These are phyloP conservation scores for Solanum lignicaule DNA, from an alignment of 257 asterid species.

Conservation along the genomic window DNA sequence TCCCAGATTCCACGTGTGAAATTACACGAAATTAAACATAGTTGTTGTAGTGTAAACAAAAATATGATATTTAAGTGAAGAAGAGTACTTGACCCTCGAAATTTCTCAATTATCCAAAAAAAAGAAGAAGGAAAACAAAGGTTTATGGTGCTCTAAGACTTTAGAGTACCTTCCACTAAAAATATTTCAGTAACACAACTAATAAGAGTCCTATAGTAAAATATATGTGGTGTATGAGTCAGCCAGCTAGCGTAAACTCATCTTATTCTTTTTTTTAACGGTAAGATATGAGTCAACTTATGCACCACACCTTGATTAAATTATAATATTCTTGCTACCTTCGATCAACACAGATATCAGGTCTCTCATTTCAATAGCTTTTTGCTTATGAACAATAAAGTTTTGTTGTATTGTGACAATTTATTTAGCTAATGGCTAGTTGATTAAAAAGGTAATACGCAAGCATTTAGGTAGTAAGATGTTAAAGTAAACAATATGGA, in stretches of 20 bases:
- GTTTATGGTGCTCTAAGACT: background rate
- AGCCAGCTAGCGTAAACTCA: background rate
- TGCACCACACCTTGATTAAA: background rate
- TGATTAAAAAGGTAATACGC: constrained; percentile 9
- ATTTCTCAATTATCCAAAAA: background rate
- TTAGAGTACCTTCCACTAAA: background rate
- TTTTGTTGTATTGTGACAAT: background rate
- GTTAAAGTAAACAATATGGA: constrained; percentile 21
- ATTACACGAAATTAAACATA: background rate
- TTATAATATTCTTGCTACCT: background rate
- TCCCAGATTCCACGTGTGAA: fast-evolving
- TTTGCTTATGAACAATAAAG: background rate
- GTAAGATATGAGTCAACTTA: background rate
- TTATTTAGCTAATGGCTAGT: constrained; percentile 5
- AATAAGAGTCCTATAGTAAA: background rate
- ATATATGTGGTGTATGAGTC: background rate
- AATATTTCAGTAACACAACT: background rate
- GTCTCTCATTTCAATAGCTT: background rate
- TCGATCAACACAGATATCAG: background rate
- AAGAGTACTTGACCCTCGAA: background rate
- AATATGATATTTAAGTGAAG: background rate
- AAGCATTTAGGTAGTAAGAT: constrained; percentile 23
- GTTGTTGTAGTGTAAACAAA: background rate
- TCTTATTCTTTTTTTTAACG: background rate
- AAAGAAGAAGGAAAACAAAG: background rate